phyloP scores from a whole-genome alignment of 1,284 basidiomycete genomes.

The Pterula multifida region DNA sequence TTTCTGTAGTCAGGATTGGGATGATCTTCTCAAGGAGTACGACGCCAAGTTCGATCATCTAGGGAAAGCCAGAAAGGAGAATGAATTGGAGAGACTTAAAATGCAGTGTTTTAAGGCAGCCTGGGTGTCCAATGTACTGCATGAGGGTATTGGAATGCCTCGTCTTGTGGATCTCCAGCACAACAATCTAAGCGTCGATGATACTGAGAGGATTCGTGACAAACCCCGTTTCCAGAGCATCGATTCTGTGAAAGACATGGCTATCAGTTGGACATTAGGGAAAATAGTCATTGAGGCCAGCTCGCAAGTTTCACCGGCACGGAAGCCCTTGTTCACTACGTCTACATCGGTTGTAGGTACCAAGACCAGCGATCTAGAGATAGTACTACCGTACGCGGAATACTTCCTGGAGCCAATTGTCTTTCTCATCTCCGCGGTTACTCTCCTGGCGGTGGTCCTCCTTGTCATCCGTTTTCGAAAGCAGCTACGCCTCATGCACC shows the following conservation, averaged over 20 bases:
- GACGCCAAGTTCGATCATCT: slow-evolving; percentile 44
- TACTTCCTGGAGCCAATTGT: not conserved
- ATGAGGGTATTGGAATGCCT: slow-evolving; percentile 93
- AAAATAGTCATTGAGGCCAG: slow-evolving; percentile 98
- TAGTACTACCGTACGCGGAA: not conserved
- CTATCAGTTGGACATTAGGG: slow-evolving; percentile 95
- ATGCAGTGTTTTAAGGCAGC: slow-evolving; percentile 99
- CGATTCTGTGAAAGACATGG: slow-evolving; percentile 84
- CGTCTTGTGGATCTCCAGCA: slow-evolving; percentile 80
- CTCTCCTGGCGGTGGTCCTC: not conserved
- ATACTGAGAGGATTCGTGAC: slow-evolving; percentile 49
- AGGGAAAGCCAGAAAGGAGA: slow-evolving; percentile 57
- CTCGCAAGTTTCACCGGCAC: slow-evolving; percentile 48
- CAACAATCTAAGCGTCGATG: slow-evolving; percentile 48
- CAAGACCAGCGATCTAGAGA: not conserved
- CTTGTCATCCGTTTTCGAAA: not conserved
- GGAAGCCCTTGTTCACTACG: not conserved
- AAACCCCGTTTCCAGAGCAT: slow-evolving; percentile 82
- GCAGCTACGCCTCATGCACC: not conserved
- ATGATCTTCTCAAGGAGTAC: slow-evolving; percentile 34
- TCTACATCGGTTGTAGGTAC: not conserved
- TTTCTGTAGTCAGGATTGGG: slow-evolving; percentile 81
- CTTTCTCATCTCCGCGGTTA: not conserved
- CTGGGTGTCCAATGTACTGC: slow-evolving; percentile 94
- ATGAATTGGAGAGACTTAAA: slow-evolving; percentile 78